phyloP scores from a whole-genome alignment of 2,329 filamentous ascomycete species.

The Botryotinia convoluta region DNA sequence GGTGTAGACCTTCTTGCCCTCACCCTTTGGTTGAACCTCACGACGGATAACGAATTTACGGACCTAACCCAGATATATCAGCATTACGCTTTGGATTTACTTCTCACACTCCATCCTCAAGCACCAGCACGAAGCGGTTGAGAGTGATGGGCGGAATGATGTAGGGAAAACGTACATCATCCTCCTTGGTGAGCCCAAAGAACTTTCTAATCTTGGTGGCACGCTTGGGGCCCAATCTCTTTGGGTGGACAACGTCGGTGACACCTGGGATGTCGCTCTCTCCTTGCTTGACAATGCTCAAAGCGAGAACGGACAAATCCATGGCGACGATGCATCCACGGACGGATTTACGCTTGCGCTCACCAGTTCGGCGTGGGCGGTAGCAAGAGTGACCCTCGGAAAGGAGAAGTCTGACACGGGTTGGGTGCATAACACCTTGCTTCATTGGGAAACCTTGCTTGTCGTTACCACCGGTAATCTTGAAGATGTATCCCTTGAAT shows the following conservation, averaged over 20 bases:
- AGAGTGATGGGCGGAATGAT: conserved; percentile 64
- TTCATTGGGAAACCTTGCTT: conserved; percentile 99
- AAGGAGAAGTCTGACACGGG: conserved; percentile 96
- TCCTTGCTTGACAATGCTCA: conserved; percentile 97
- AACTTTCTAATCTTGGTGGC: conserved; percentile 99
- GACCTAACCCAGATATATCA: conserved; percentile 56
- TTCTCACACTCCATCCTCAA: conserved; percentile 57
- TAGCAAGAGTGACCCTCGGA: conserved; percentile 98
- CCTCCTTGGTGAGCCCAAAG: conserved; percentile 99
- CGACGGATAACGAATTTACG: conserved; percentile 99
- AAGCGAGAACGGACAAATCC: conserved; percentile 91
- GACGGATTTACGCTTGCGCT: conserved; percentile 99
- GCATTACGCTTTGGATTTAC: conserved; percentile 23
- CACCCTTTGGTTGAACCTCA: conserved; percentile 94
- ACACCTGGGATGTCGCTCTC: conserved; percentile 91
- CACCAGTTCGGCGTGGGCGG: conserved; percentile 93
- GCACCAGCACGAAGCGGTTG: conserved; percentile 20
- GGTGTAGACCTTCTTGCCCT: conserved; percentile 98
- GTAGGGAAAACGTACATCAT: conserved; percentile 80
- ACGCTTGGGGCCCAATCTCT: conserved; percentile 99
- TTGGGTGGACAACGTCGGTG: conserved; percentile 97
- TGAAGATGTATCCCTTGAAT: conserved; percentile 99
- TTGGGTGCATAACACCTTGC: conserved; percentile 99
- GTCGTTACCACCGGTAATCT: conserved; percentile 99
- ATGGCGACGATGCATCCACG: conserved; percentile 97